Evolutionary conservation across 2,329 filamentous ascomycete genomes (phyloP), one percentile per base, ranked within the genome.

Genomic region (Monascus ruber): DNA sequence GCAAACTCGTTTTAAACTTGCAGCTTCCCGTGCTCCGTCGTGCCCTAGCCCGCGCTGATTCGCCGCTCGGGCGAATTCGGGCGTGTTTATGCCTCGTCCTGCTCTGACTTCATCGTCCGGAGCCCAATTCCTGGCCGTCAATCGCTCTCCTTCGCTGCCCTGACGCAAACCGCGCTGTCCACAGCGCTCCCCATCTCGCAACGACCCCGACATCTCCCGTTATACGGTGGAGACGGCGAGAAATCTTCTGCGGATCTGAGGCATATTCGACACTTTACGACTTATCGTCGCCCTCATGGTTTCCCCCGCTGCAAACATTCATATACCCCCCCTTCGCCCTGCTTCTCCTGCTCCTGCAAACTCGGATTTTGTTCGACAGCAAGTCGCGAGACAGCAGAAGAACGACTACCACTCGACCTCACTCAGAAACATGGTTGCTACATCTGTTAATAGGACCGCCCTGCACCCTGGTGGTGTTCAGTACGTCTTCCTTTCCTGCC

Each of bases 391-490:
- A 57, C 74, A 77, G 58, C 67, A 71, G 46, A 69, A 68, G 51
- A 72, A 66, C 56, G 74, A 76, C 53, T 77, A 73, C 54, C 73
- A 77, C 51, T 77, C 73, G 34, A 68, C 71, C 44, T 76, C 74
- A 40, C 59, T 76, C 54, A 68, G 54, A 57, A 63, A 47, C 35
- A 71, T 71, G 65, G 64, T 70, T 53, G 64, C 68, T 50, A 64
- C 71, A 51, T 72, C 66, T 54, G 77, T 95, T 59, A 94, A 95
- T 79, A 89, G 88, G 73, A 95, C 88, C 56, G 78, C 78, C 56
- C 81, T 94, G 54, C 87, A 94, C 76, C 88, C 88, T 47, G 72
- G 79, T 64, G 88, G 88, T 80, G 83, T 95, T 52, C 74, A 83
- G 85, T 93, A 77, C 66, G 85, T 81, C 42, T 33, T 35, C 35